These are phyloP conservation scores for Fusarium citri DNA, from an alignment of 2,329 filamentous ascomycete genomes.

Conservation along the genomic window DNA sequence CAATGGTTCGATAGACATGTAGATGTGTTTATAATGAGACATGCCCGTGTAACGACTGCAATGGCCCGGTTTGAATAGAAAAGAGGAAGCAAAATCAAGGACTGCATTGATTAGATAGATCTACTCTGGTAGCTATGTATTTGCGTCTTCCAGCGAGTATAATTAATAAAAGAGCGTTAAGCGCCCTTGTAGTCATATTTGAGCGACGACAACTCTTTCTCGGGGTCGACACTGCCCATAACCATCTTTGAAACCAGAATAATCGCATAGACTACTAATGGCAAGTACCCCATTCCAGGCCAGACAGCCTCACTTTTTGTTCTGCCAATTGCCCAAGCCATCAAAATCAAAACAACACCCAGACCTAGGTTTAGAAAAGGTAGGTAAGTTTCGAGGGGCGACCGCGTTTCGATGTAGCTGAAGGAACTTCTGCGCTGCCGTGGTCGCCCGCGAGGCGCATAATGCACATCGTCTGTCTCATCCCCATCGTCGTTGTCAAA, in stretches of 20 bases:
- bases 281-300: constrained; percentile 62
- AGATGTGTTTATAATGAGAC: constrained; percentile 38
- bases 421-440: constrained; percentile 40
- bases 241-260: constrained; percentile 72
- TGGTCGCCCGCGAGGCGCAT: constrained; percentile 25
- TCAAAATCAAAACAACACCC: constrained; percentile 62
- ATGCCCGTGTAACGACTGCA: constrained; percentile 33
- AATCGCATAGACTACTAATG: constrained; percentile 69
- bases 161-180: constrained; percentile 47
- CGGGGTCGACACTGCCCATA: constrained; percentile 76
- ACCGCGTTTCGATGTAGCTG: constrained; percentile 39
- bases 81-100: constrained; percentile 23
- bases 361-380: constrained; percentile 70
- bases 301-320: constrained; percentile 51
- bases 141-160: not conserved
- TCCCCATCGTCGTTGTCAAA: constrained; percentile 37
- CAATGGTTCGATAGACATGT: constrained; percentile 88
- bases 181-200: constrained; percentile 77
- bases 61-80: constrained; percentile 33
- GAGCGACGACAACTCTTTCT: constrained; percentile 69
- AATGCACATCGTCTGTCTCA: constrained; percentile 27
- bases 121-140: not conserved
- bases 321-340: constrained; percentile 55
- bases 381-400: constrained; percentile 68
- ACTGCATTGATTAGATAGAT: constrained; percentile 23